Conservation (phyloP, 805 yeast genomes). For the Saccharomycopsis capsularis region DNA sequence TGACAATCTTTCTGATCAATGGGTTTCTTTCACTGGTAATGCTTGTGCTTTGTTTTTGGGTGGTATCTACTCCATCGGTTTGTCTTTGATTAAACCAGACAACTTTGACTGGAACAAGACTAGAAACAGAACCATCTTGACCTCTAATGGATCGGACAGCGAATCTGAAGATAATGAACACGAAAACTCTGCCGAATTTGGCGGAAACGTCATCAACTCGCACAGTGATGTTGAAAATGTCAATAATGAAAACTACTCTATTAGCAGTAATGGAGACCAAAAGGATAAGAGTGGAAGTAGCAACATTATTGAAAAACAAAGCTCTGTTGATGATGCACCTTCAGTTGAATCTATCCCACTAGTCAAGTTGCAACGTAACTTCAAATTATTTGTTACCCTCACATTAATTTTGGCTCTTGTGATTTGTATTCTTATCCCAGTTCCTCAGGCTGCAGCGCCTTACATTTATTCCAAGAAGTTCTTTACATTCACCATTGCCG, state of each 20-base stretch:
- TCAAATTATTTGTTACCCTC: constrained; percentile 27
- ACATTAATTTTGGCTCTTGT: constrained; percentile 25
- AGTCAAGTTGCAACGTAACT: constrained; percentile 27
- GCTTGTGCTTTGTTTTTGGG: constrained; percentile 33
- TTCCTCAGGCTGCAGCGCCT: constrained; percentile 31
- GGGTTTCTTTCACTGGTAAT: constrained; percentile 39
- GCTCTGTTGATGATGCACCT: constrained; percentile 24
- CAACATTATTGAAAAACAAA: constrained; percentile 7
- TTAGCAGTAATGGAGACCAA: neutral
- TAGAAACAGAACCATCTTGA: constrained; percentile 31
- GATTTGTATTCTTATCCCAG: constrained; percentile 30
- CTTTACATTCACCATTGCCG: constrained; percentile 29
- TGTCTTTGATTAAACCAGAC: constrained; percentile 34
- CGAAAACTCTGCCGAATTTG: neutral
- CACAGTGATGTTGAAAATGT: neutral
- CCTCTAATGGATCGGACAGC: constrained; percentile 12
- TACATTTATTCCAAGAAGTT: constrained; percentile 31
- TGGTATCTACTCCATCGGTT: constrained; percentile 30
- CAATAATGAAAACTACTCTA: neutral
- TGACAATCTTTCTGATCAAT: constrained; percentile 29
- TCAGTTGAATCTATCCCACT: constrained; percentile 26
- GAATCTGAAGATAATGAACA: constrained; percentile 1
- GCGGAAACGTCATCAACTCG: neutral
- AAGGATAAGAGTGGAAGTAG: constrained; percentile 1
- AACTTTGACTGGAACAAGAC: constrained; percentile 34